Evolutionary conservation across 2,329 filamentous ascomycete species (phyloP).

Genomic region (Colletotrichum somersetense): DNA sequence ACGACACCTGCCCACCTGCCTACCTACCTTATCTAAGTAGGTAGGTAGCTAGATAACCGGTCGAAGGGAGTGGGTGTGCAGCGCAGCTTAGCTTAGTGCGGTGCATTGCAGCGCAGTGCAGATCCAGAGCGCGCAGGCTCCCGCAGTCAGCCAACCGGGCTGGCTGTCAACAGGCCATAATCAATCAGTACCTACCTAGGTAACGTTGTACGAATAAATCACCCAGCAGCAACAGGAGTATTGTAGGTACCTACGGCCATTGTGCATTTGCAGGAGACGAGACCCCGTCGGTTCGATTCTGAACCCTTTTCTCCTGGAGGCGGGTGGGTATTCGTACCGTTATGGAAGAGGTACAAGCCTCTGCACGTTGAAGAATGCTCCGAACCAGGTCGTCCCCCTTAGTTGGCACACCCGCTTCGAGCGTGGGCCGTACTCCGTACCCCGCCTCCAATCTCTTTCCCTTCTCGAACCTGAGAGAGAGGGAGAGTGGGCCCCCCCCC

Average conservation of each 20-base stretch:
- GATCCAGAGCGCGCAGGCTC: slow-evolving; percentile 7
- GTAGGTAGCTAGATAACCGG: background rate
- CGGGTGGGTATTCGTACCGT: slow-evolving; percentile 1
- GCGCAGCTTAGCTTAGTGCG: background rate
- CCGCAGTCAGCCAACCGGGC: slow-evolving; percentile 21
- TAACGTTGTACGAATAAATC: too few species aligned
- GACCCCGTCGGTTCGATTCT: background rate
- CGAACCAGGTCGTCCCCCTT: slow-evolving; percentile 7
- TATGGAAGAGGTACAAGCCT: slow-evolving; percentile 24
- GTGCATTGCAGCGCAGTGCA: background rate
- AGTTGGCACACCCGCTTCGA: background rate
- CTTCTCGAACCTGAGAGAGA: slow-evolving; percentile 35
- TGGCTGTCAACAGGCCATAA: background rate
- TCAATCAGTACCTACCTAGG: background rate
- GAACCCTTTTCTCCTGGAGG: slow-evolving; percentile 26
- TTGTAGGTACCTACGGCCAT: too few species aligned
- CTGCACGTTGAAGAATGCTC: background rate
- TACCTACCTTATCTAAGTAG: too few species aligned
- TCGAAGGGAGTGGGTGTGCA: background rate
- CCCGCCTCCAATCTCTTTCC: slow-evolving; percentile 40
- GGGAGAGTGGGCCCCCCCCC: slow-evolving; percentile 5
- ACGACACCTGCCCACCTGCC: background rate
- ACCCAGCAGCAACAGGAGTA: background rate
- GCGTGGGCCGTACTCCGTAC: slow-evolving; percentile 22
- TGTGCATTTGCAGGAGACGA: background rate